phyloP scores from a whole-genome alignment of 208 protist species.

The Wallacemonas sp. region DNA sequence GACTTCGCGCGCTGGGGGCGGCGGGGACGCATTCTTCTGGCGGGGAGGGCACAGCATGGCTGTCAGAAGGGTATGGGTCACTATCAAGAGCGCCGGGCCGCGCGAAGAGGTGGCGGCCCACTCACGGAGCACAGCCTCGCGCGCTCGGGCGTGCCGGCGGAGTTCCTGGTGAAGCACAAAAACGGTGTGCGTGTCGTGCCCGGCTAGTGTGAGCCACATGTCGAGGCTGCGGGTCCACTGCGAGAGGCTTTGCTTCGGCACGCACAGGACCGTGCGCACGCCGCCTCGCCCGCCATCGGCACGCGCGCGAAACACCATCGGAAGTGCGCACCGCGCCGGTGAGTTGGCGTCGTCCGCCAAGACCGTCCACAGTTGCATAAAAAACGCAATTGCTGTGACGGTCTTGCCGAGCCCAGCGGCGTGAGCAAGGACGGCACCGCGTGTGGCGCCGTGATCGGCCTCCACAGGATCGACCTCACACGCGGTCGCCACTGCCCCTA shows the following conservation, averaged over 20 bases:
- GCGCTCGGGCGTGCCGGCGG: background rate
- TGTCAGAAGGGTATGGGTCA: background rate
- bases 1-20: too few relatives aligned
- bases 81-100: background rate
- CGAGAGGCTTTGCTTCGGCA: background rate
- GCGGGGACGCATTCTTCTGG: too few relatives aligned
- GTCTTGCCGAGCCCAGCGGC: constrained; percentile 16
- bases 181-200: background rate
- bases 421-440: constrained; percentile 7
- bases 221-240: constrained; percentile 11
- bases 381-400: constrained; percentile 3
- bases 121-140: background rate
- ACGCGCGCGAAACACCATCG: background rate
- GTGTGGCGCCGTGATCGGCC: background rate
- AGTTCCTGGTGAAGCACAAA: constrained; percentile 6
- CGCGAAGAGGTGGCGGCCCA: background rate
- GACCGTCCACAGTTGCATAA: constrained; percentile 1
- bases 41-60: background rate
- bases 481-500: background rate
- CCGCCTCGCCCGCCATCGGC: background rate
- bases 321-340: background rate
- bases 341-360: background rate
- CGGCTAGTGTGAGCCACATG: background rate
- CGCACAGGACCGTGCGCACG: constrained; percentile 6
- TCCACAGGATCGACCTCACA: too few relatives aligned